Percentiles rank a stretch among this genome's conserved stretches.
phyloP scores from a whole-genome alignment of 2,329 filamentous ascomycete species.

The Curvularia hawaiiensis region DNA sequence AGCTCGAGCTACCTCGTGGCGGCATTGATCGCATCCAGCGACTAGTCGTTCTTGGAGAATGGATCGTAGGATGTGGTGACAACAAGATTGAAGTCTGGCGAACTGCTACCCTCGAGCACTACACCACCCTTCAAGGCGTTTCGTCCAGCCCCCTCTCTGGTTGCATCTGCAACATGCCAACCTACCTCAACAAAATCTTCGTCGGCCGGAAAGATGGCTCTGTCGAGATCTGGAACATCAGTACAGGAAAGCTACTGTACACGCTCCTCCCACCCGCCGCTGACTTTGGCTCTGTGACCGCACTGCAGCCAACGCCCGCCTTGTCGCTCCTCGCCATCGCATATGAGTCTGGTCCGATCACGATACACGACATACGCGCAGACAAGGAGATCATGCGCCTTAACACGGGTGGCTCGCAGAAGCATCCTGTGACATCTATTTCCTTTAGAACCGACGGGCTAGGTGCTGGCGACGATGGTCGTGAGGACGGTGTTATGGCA shows the following conservation, averaged over 20 bases:
- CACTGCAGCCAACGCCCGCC: slow-evolving; percentile 81
- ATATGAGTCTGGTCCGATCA: slow-evolving; percentile 77
- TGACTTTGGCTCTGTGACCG: slow-evolving; percentile 80
- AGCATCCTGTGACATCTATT: slow-evolving; percentile 76
- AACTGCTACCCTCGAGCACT: slow-evolving; percentile 80
- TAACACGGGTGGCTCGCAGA: slow-evolving; percentile 65
- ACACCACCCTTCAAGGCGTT: slow-evolving; percentile 74
- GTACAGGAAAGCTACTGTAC: slow-evolving; percentile 87
- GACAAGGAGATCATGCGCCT: slow-evolving; percentile 76
- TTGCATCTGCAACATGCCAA: slow-evolving; percentile 85
- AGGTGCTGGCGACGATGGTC: slow-evolving; percentile 86
- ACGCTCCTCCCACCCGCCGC: slow-evolving; percentile 79
- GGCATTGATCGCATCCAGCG: slow-evolving; percentile 74
- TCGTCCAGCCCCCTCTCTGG: slow-evolving; percentile 74
- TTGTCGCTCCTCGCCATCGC: slow-evolving; percentile 87
- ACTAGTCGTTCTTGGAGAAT: slow-evolving; percentile 84
- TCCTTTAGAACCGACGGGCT: slow-evolving; percentile 88
- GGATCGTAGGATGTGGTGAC: slow-evolving; percentile 80
- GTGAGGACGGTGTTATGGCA: slow-evolving; percentile 87
- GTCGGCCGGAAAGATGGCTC: slow-evolving; percentile 85
- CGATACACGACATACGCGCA: slow-evolving; percentile 79
- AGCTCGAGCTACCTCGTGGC: slow-evolving; percentile 71
- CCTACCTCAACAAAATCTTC: slow-evolving; percentile 94
- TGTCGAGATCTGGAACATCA: slow-evolving; percentile 97
- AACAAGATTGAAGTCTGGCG: slow-evolving; percentile 91